Evolutionary conservation across 1,284 basidiomycete genomes (phyloP).

Genomic region (Cutaneotrichosporon cutaneum): DNA sequence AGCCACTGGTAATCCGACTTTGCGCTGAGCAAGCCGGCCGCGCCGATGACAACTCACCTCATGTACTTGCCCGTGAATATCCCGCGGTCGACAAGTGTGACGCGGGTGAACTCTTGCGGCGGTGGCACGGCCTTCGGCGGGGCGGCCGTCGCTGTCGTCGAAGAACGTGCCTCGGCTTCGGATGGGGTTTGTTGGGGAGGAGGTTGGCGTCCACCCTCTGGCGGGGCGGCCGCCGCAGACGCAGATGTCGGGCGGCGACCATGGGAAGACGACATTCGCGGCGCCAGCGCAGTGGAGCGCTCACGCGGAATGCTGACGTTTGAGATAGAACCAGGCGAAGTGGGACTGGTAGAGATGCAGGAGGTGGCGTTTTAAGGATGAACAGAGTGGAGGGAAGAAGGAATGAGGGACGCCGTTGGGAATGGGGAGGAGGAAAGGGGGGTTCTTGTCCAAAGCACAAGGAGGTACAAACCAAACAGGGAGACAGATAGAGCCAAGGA

Average conservation of each 20-base stretch:
- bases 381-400: not conserved
- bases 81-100: conserved; percentile 12
- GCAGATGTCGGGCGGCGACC: not conserved
- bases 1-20: not conserved
- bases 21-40: not conserved
- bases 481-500: not conserved
- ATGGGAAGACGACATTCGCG: conserved; percentile 6
- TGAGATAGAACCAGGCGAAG: not conserved
- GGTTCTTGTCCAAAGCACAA: not conserved
- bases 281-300: not conserved
- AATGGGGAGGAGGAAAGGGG: not conserved
- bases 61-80: conserved; percentile 33
- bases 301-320: not conserved
- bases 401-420: not conserved
- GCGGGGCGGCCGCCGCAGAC: not conserved
- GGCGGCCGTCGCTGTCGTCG: not conserved
- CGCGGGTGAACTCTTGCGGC: conserved; percentile 8
- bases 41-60: conserved; percentile 25
- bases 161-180: not conserved
- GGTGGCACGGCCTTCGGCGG: not conserved
- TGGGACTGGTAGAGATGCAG: not conserved
- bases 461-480: not conserved
- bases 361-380: not conserved
- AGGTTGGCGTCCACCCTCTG: not conserved
- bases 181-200: not conserved